These are phyloP conservation scores for Fusarium odoratissimum DNA, from an alignment of 2,329 filamentous ascomycete genomes.

Conservation along the genomic window DNA sequence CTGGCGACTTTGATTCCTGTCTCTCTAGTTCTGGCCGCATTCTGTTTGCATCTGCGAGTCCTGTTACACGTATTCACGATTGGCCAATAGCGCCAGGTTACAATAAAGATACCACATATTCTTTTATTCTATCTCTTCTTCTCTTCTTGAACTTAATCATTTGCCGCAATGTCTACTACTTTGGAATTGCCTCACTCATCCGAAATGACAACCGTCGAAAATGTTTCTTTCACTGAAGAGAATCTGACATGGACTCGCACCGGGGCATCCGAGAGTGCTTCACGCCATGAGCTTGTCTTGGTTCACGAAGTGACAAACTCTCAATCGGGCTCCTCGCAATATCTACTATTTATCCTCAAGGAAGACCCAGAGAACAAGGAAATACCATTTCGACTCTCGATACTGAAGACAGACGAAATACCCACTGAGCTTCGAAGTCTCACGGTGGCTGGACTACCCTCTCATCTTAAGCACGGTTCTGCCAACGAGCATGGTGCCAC, in stretches of 20 bases:
- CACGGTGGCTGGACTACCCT: conserved; percentile 53
- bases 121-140: background rate
- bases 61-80: conserved; percentile 17
- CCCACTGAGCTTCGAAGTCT: conserved; percentile 54
- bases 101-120: conserved; percentile 28
- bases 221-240: conserved; percentile 40
- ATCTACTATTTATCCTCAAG: conserved; percentile 55
- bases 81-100: conserved; percentile 17
- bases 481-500: conserved; percentile 32
- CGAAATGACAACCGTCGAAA: conserved; percentile 15
- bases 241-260: conserved; percentile 45
- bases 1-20: background rate
- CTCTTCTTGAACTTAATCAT: background rate
- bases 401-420: conserved; percentile 46
- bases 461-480: conserved; percentile 47
- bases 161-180: conserved; percentile 19
- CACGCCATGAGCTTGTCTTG: conserved; percentile 47
- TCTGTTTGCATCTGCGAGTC: background rate
- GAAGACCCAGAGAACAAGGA: conserved; percentile 47
- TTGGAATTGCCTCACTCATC: background rate
- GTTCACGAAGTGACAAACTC: conserved; percentile 27
- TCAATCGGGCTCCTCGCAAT: conserved; percentile 2
- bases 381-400: conserved; percentile 44
- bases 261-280: conserved; percentile 23
- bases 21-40: background rate